Conservation (phyloP, 2,329 filamentous ascomycete species). For the Cladosporium sphaerospermum region DNA sequence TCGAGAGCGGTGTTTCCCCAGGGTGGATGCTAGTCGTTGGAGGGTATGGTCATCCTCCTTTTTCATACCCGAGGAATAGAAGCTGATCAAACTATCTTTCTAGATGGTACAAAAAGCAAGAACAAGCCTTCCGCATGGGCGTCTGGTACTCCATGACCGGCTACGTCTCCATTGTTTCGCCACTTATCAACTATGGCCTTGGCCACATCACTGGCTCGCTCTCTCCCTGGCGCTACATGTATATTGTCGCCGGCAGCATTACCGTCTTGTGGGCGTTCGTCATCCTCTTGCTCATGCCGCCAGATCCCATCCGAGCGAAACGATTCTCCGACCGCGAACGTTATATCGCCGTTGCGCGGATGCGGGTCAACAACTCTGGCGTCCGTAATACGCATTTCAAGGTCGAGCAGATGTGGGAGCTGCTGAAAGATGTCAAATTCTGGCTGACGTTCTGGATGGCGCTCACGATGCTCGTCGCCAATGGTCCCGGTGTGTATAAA, state of each 20-base stretch:
- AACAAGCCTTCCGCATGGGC: slow-evolving; percentile 25
- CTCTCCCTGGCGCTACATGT: slow-evolving; percentile 35
- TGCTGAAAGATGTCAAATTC: slow-evolving; percentile 29
- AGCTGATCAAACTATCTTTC: slow-evolving; percentile 14
- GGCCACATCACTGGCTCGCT: slow-evolving; percentile 38
- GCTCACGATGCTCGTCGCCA: slow-evolving; percentile 39
- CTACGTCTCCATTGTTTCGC: slow-evolving; percentile 41
- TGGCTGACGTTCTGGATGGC: slow-evolving; percentile 38
- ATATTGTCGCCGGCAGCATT: slow-evolving; percentile 36
- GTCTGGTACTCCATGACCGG: slow-evolving; percentile 36
- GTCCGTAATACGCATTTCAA: slow-evolving; percentile 42
- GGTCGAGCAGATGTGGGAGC: slow-evolving; percentile 37
- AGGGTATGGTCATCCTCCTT: slow-evolving; percentile 52
- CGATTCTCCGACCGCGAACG: slow-evolving; percentile 32
- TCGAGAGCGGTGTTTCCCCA: slow-evolving; percentile 53
- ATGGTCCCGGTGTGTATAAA: slow-evolving; percentile 29
- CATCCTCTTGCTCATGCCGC: slow-evolving; percentile 36
- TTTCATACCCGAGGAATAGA: not conserved
- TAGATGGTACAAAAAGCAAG: slow-evolving; percentile 25
- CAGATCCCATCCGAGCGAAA: slow-evolving; percentile 38
- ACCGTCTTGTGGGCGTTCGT: slow-evolving; percentile 38
- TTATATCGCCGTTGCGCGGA: slow-evolving; percentile 24
- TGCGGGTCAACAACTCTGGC: slow-evolving; percentile 26
- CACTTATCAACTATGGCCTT: slow-evolving; percentile 44
- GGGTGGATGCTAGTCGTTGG: slow-evolving; percentile 65